phyloP scores from a whole-genome alignment of 2,329 filamentous ascomycete species.

The Colletotrichum tropicicola region DNA sequence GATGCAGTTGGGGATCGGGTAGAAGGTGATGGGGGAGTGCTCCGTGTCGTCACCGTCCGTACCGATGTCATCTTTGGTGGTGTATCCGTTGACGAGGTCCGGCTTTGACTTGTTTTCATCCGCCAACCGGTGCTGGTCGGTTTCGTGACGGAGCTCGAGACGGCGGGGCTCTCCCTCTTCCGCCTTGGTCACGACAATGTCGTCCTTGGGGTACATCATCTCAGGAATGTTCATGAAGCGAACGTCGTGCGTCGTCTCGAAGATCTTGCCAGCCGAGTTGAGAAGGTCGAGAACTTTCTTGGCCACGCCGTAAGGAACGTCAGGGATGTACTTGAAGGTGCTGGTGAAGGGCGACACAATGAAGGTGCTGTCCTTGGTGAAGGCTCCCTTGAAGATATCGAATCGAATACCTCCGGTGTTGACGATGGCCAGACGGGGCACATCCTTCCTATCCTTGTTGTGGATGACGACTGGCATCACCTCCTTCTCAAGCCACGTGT shows the following conservation, averaged over 20 bases:
- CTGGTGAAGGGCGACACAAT: slow-evolving; percentile 90
- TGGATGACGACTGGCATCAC: slow-evolving; percentile 76
- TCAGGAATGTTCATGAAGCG: slow-evolving; percentile 62
- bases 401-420: slow-evolving; percentile 96
- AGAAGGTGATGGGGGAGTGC: slow-evolving; percentile 79
- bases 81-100: slow-evolving; percentile 76
- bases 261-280: slow-evolving; percentile 63
- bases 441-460: slow-evolving; percentile 64
- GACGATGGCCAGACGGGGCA: slow-evolving; percentile 76
- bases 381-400: slow-evolving; percentile 91
- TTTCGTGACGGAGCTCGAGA: slow-evolving; percentile 42
- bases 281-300: slow-evolving; percentile 71
- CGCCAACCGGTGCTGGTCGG: slow-evolving; percentile 42
- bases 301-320: slow-evolving; percentile 83
- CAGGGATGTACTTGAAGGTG: slow-evolving; percentile 77
- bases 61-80: slow-evolving; percentile 85
- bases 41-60: slow-evolving; percentile 90
- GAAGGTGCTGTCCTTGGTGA: slow-evolving; percentile 87
- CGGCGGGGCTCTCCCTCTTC: slow-evolving; percentile 35
- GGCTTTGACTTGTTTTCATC: slow-evolving; percentile 42
- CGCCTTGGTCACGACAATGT: slow-evolving; percentile 26
- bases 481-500: slow-evolving; percentile 79
- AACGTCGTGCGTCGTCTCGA: slow-evolving; percentile 49
- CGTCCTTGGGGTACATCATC: slow-evolving; percentile 40
- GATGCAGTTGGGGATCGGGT: slow-evolving; percentile 84